Evolutionary conservation across 352 stramenopile species (phyloP).

Genomic region (Phytophthora kernoviae): DNA sequence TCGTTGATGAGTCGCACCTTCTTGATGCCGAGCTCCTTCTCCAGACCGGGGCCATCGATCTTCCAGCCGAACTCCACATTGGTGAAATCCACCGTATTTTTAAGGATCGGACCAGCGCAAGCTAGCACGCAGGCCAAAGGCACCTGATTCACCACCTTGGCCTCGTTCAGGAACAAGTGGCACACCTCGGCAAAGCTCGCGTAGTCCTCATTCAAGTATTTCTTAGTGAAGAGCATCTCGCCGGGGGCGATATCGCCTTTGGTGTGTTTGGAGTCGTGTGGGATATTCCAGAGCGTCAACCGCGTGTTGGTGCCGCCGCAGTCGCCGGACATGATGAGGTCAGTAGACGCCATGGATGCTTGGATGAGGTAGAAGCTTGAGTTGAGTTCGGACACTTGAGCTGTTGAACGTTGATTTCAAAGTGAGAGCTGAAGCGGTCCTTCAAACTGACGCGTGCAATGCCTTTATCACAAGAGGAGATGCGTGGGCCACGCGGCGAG

Average conservation of each 20-base stretch:
- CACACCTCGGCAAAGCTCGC: conserved; percentile 81
- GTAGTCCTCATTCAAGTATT: conserved; percentile 77
- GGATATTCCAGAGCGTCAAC: conserved; percentile 85
- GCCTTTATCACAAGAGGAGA: neutral
- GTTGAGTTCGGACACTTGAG: conserved; percentile 1
- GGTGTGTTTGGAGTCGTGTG: conserved; percentile 34
- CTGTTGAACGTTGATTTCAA: conserved; percentile 1
- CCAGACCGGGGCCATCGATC: conserved; percentile 78
- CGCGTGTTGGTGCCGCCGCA: conserved; percentile 96
- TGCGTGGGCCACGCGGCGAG: neutral
- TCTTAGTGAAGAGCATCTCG: conserved; percentile 74
- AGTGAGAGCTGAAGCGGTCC: conserved; percentile 3
- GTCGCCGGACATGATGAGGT: conserved; percentile 90
- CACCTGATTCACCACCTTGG: conserved; percentile 86
- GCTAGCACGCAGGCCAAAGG: conserved; percentile 60
- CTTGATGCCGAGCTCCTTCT: conserved; percentile 74
- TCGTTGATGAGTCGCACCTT: conserved; percentile 94
- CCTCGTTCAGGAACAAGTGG: conserved; percentile 89
- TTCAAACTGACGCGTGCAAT: conserved; percentile 1
- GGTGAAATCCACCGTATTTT: conserved; percentile 84
- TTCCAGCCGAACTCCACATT: conserved; percentile 91
- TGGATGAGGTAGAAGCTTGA: neutral
- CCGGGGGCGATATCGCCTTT: conserved; percentile 66
- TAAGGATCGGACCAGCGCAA: conserved; percentile 71
- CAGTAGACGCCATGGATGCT: conserved; percentile 20